phyloP scores from a whole-genome alignment of 169 alveolate species.

The Haemoproteus tartakovskyi region DNA sequence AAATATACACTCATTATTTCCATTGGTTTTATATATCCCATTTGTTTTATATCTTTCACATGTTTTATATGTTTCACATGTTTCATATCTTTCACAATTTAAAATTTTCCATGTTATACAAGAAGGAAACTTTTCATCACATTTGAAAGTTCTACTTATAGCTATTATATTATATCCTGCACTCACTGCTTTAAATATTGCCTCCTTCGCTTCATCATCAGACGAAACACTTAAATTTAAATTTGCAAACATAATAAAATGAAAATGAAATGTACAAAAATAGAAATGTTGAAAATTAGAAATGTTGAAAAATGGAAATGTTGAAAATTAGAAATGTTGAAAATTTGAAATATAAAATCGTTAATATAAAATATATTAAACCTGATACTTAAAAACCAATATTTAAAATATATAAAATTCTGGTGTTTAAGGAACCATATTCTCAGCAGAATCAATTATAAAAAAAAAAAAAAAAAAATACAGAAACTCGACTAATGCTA shows the following conservation, averaged over 20 bases:
- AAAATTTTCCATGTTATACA: no score
- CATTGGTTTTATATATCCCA: background rate
- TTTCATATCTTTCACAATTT: background rate
- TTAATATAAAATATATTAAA: no score
- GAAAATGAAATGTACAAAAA: background rate
- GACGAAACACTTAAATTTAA: conserved; percentile 10
- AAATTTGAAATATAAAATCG: background rate
- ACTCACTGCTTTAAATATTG: conserved; percentile 15
- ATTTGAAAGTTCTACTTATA: conserved; percentile 10
- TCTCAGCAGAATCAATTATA: no score
- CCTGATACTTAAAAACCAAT: no score
- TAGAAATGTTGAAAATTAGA: background rate
- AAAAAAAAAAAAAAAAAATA: no score
- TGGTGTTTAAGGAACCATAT: no score
- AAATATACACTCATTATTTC: no score
- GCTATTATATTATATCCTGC: conserved; percentile 53
- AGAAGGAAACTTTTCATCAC: no score
- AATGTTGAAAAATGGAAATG: background rate
- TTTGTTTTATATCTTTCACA: conserved; percentile 3
- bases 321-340: background rate
- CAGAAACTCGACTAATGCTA: no score
- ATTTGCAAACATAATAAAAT: conserved; percentile 53
- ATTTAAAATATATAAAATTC: no score
- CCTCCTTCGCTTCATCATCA: background rate
- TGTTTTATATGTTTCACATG: no score